These are phyloP conservation scores for Daldinia vernicosa DNA, from an alignment of 495 filamentous ascomycete species.

Conservation along the genomic window DNA sequence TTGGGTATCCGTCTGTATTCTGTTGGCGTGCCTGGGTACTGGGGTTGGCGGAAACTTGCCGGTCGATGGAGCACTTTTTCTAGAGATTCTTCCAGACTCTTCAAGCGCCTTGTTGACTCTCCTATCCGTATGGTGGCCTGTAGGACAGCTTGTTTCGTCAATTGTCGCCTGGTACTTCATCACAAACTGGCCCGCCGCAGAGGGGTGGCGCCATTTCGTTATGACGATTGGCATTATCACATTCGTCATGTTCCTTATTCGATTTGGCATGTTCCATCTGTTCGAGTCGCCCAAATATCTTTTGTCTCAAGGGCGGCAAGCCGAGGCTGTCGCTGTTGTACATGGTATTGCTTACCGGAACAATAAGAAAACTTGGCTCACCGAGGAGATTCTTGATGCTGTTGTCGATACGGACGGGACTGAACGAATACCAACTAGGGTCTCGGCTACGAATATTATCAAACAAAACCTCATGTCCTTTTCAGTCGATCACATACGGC, in stretches of 20 bases:
- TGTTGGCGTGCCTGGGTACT: slow-evolving; percentile 59
- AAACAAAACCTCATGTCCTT: slow-evolving; percentile 52
- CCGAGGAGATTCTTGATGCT: slow-evolving; percentile 64
- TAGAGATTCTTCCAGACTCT: slow-evolving; percentile 81
- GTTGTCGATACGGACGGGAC: slow-evolving; percentile 53
- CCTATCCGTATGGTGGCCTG: slow-evolving; percentile 82
- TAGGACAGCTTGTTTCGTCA: slow-evolving; percentile 75
- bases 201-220: slow-evolving; percentile 83
- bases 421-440: slow-evolving; percentile 26
- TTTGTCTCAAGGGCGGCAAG: slow-evolving; percentile 76
- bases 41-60: slow-evolving; percentile 77
- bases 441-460: slow-evolving; percentile 51
- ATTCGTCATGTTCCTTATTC: slow-evolving; percentile 72
- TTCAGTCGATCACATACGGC: slow-evolving; percentile 55
- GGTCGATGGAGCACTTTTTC: slow-evolving; percentile 79
- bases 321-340: slow-evolving; percentile 77
- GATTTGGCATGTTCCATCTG: slow-evolving; percentile 82
- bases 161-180: slow-evolving; percentile 83
- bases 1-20: slow-evolving; percentile 70
- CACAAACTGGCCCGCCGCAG: slow-evolving; percentile 70
- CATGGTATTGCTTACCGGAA: slow-evolving; percentile 79
- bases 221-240: slow-evolving; percentile 78
- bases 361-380: slow-evolving; percentile 69
- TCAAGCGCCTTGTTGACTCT: slow-evolving; percentile 80
- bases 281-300: slow-evolving; percentile 86